phyloP scores from a whole-genome alignment of 2,329 filamentous ascomycete genomes.

The Fusarium globosum region DNA sequence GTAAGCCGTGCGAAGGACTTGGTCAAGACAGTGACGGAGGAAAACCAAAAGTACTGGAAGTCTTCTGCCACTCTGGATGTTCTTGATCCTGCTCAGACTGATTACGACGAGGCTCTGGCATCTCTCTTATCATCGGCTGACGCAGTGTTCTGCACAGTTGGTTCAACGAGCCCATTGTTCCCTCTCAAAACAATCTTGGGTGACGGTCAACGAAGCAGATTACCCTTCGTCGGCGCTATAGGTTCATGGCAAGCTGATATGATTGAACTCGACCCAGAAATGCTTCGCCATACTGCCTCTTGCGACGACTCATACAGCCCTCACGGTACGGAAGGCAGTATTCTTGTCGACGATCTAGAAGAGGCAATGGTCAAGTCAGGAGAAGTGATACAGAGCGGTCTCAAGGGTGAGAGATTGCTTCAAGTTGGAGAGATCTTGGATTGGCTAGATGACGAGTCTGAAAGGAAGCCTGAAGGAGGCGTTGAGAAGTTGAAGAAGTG shows the following conservation, averaged over 20 bases:
- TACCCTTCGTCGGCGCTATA: slow-evolving; percentile 59
- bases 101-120: slow-evolving; percentile 2
- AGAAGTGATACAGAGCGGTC: slow-evolving; percentile 71
- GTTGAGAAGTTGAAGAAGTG: slow-evolving; percentile 9
- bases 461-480: neutral
- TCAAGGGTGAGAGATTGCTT: slow-evolving; percentile 67
- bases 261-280: slow-evolving; percentile 73
- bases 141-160: slow-evolving; percentile 35
- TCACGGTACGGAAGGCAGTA: neutral
- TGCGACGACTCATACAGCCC: slow-evolving; percentile 7
- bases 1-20: neutral
- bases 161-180: slow-evolving; percentile 31
- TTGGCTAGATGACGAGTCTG: neutral
- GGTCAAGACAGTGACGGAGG: slow-evolving; percentile 7
- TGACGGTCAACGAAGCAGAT: neutral
- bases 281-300: slow-evolving; percentile 53
- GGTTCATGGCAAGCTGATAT: slow-evolving; percentile 70
- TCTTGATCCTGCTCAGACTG: slow-evolving; percentile 14
- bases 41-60: slow-evolving; percentile 35
- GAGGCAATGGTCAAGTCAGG: slow-evolving; percentile 73
- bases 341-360: slow-evolving; percentile 67
- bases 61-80: slow-evolving; percentile 5
- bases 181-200: slow-evolving; percentile 7
- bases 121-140: slow-evolving; percentile 9
- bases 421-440: slow-evolving; percentile 64